Base-by-base conservation (phyloP, 495 filamentous ascomycete genomes). In the Podospora anserina region DNA sequence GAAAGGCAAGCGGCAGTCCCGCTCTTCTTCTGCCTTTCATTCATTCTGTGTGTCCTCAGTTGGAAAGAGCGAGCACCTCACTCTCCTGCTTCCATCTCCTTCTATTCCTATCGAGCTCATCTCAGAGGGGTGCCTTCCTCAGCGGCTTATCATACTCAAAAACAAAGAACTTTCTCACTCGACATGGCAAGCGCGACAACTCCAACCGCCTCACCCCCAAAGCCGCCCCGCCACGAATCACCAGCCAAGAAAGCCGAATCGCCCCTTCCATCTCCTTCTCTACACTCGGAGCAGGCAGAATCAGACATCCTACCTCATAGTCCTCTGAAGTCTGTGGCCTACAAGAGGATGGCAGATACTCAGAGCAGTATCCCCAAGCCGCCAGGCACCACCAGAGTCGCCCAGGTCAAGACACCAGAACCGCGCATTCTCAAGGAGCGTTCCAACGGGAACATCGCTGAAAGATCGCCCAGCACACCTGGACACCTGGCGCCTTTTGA, bases 401-500 rank as follows among this genome's bases (percentile, higher is more conserved):
- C 67, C 34, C 74, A 74, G 56, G 68, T 77, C 53, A 75, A 70
- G 49, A 80, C 78, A 0, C 78, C 78, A 28, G 78, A 80, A 60
- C 77, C 74, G 34, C 75, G 69, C 71, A 63, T 23, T 15, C 73
- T 71, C 69, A 77, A 74, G 53, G 70, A 73, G 61, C 68, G 68
- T 65, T 68, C 69, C 30, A 74, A 75, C 69, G 66, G 67, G 63
- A 68, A 32, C 18, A 56, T 56, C 32, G 58, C 67, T 6, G 73
- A 78, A 63, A 65, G 70, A 55, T 78, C 78, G 9, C 78, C 78
- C n/a, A 80, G 79, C 68, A 82, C 80, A 2, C 82, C 82, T 1
- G 82, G 80, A 15, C 77, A 82, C 63, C 75, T 83, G 23, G 77
- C 75, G 5, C 72, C 80, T 16, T 90, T 88, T 70, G 83, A 90